Base-by-base conservation (phyloP, 2,329 filamentous ascomycete genomes). In the Metarhizium album region DNA sequence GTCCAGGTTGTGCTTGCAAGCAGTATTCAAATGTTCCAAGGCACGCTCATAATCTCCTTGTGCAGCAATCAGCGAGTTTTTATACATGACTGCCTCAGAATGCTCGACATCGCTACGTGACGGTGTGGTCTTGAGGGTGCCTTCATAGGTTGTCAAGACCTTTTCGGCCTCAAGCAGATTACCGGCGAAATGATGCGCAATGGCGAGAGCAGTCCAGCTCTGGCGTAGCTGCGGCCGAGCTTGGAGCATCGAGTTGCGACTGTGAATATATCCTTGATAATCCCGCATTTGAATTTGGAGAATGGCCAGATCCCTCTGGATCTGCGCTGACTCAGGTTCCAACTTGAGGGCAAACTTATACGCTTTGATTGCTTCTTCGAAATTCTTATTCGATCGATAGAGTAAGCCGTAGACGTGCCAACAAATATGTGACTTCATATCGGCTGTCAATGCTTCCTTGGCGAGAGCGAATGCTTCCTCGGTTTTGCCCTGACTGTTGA, bases 391-490 rank as follows among this genome's bases (percentile, higher is more conserved):
- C 46, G 88, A 85, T 48, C 91, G 84, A 71, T 95, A 97, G 47
- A 98, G 78, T 59, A 98, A 72, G 31, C 94, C 93, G 67, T 97
- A 98, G 54, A 98, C 93, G 70, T 98, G 94, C 93, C 93, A 98
- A 76, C 90, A 97, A 62, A 98, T 90, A 70, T 97, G 91, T 62
- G 90, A 96, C 74, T 94, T 96, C 90, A 98, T 97, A 67, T 97
- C 90, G 62, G 90, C 89, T 58, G 86, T 90, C 60, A 98, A 76
- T 33, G 94, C 93, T 58, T 90, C 80, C 72, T 96, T 98, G 63
- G 87, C 91, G 53, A 98, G 78, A 45, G 84, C 81, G 67, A 98
- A 98, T 0, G 94, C 94, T 71, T 98, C 93, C 52, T 95, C 89
- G 29, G 85, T 84, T 71, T 95, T 91, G 59, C 90, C 89, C 70